Base-by-base conservation (phyloP, 352 stramenopile species). In the Globisporangium lucens region DNA sequence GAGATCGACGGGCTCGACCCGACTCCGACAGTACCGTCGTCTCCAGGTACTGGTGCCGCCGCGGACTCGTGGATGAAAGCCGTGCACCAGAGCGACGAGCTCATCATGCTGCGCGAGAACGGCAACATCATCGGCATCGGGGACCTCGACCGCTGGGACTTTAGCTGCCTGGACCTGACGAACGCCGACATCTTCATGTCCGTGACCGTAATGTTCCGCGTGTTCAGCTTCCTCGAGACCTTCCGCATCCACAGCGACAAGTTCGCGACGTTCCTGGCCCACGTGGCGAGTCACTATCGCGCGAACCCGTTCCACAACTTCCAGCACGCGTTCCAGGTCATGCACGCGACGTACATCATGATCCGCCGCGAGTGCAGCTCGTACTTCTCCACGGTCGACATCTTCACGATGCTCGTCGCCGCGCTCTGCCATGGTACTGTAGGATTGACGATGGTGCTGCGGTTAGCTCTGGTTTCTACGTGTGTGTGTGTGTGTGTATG, bases 221-320 rank as follows among this genome's bases (percentile, higher is more conserved):
- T 80, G 35, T 77, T 90, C 17, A 76, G 79, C 3, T 73, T 92
- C 17, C 43, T 87, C 7, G 84, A 90, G 24, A 65, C 63, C 12
- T 94, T 90, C 55, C 65, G 70, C 20, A 81, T 92, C 36, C 63
- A 68, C 2, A 61, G 67, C 46, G 78, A 89, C 29, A 89, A 81
- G 13, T 78, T 93, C 29, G 66, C 74, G 22, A 80, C 73, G 1
- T 91, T 94, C 43, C 69, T 91, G 6, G 79, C 73, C 4, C 75
- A 83, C 15, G 81, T 93, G 6, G 72, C 76, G 7, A 82, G 71
- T 4, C 78, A 87, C 60, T 94, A 93, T 49, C 79, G 80, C 15
- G 52, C 79, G 36, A 91, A 90, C 63, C 72, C 86, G 15, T 94
- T 87, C 63, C 86, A 94, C 73, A 94, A 91, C 47, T 83, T 89